Evolutionary conservation across 306 rosid genomes (phyloP).

Genomic region (Chamaecrista fasciculata): DNA sequence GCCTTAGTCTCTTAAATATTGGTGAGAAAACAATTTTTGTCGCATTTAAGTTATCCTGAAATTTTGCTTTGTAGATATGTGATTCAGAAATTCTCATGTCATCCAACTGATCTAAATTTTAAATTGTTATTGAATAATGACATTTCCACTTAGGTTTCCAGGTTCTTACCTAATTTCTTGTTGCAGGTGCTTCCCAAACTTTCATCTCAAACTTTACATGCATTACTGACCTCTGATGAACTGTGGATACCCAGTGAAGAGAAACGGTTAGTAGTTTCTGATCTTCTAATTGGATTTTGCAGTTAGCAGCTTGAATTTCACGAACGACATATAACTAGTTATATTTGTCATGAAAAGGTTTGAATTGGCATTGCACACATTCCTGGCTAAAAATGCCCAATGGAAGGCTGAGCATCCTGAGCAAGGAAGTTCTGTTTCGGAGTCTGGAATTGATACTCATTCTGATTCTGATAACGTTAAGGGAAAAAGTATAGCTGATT

Average conservation of each 20-base stretch:
- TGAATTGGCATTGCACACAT: slow-evolving; percentile 74
- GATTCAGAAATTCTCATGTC: not conserved
- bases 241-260: slow-evolving; percentile 92
- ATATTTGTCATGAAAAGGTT: slow-evolving; percentile 50
- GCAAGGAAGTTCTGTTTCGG: slow-evolving; percentile 63
- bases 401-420: slow-evolving; percentile 69
- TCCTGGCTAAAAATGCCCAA: slow-evolving; percentile 67
- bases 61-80: not conserved
- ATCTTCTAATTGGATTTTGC: slow-evolving; percentile 31
- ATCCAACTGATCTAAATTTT: not conserved
- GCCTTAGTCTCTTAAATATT: not conserved
- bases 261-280: slow-evolving; percentile 56
- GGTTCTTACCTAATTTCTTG: not conserved
- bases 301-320: slow-evolving; percentile 32
- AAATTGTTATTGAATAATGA: not conserved
- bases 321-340: slow-evolving; percentile 28
- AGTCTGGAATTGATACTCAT: slow-evolving; percentile 45
- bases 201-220: slow-evolving; percentile 86
- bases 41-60: not conserved
- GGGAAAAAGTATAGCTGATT: slow-evolving; percentile 49
- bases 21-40: not conserved
- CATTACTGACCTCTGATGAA: slow-evolving; percentile 77
- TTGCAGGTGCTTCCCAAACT: slow-evolving; percentile 90
- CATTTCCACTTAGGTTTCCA: not conserved
- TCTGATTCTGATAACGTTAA: slow-evolving; percentile 50